phyloP scores from a whole-genome alignment of 257 asterid species.

The Datura wrightii region DNA sequence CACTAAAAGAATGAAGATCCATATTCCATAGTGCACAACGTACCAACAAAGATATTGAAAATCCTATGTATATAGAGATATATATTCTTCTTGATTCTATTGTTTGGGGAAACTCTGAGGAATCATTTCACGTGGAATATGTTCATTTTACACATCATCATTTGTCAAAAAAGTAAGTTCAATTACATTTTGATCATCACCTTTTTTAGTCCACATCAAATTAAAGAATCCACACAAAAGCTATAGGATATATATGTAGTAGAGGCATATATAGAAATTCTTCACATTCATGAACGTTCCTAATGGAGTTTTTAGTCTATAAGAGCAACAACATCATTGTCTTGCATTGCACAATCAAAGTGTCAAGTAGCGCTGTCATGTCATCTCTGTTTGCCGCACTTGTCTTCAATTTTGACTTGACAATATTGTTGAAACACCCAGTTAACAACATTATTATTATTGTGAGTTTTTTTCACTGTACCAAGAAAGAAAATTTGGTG shows the following conservation, averaged over 20 bases:
- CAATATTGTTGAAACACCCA: neutral
- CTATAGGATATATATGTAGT: neutral
- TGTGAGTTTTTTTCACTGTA: neutral
- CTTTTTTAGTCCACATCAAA: neutral
- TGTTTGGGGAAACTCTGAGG: neutral
- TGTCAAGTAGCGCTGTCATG: neutral
- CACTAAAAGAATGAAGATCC: neutral
- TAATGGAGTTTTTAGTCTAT: neutral
- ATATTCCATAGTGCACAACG: neutral
- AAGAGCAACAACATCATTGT: neutral
- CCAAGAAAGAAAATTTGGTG: neutral
- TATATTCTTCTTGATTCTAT: slow-evolving; percentile 9
- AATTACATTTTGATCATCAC: neutral
- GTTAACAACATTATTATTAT: neutral
- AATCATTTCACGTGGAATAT: slow-evolving; percentile 1
- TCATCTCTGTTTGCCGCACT: neutral
- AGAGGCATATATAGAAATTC: neutral
- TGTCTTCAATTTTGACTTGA: neutral
- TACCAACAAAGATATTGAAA: neutral
- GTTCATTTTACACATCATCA: neutral
- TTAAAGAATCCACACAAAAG: neutral
- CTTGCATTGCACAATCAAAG: neutral
- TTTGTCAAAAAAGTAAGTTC: neutral
- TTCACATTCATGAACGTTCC: neutral
- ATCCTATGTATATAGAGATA: no score